Base-by-base conservation (phyloP, 768 basidiomycete species). In the Neoboletus brunneissimus region DNA sequence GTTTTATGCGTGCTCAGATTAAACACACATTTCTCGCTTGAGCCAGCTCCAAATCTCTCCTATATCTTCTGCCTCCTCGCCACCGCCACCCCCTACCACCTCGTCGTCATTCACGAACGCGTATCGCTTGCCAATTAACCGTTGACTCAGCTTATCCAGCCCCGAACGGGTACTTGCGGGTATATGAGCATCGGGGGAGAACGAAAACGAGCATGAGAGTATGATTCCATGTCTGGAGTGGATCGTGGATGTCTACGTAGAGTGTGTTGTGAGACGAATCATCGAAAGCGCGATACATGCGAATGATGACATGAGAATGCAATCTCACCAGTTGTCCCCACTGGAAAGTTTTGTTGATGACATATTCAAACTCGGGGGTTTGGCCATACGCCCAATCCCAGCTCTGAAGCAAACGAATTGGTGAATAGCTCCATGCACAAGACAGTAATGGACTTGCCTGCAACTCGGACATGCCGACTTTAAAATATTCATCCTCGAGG, bases 301-400 rank as follows among this genome's bases (percentile, higher is more conserved):
- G 16, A 6, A 13, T 20, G 38, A 48, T 37, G 2, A 37, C 12
- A 50, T 16, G 34, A 25, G 31, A 72, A 73, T 52, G 31, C 11
- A 4, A 31, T 6, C 65, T 58, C 61, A 84, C 84, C 27, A 79
- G 70, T 32, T 71, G 64, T 11, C 82, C 85, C 83, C 84, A 84
- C 4, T 65, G 45, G 58, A 87, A 86, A n/a, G 67, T 54, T 25
- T 67, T 65, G 4, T 63, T 50, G 13, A 82, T 44, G 3, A 75
- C 76, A 64, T 91, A 89, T 8, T 84, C 87, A 68, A 99, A 98
- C 67, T 96, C 90, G 41, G 95, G 94, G 0, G 95, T 96, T 67
- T 95, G 91, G 0, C 95, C 96, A 64, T 85, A 97, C 15, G 81
- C 77, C 94, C 95, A 98, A 22, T 91, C 81, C 97, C 97, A 98